Evolutionary conservation across 768 basidiomycete genomes (phyloP), one percentile per base, ranked within the genome.

Genomic region (Mycena vulgaris): DNA sequence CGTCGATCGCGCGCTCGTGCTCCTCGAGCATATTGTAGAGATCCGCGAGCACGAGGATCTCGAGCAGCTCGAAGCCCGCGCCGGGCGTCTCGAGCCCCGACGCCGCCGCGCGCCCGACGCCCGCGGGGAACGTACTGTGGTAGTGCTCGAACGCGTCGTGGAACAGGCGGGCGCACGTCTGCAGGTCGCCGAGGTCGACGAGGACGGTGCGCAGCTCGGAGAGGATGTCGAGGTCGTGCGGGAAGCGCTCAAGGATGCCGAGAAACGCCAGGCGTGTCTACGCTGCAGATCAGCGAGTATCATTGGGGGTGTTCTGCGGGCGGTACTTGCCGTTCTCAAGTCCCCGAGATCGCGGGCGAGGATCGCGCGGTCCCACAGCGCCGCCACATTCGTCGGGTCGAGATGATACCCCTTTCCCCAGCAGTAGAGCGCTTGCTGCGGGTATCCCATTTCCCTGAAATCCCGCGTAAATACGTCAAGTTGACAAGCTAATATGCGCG

Each of bases 371-470:
- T 98, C 96, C 95, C 95, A 98, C 19, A 95, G 86, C 5, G 94
- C 93, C 67, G 93, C 91, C 19, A 94, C 88, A 72, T 98, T 96
- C 10, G 87, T 85, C 1, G 94, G 93, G 76, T 97, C 92, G 27
- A 94, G 83, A 66, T 87, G 90, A 74, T 92, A 88, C 1, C 94
- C 89, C 77, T 98, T 97, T 0, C 92, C 86, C 77, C 94, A 95
- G 77, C 97, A 99, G 77, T 98, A 98, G 39, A 98, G 78, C 3
- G 95, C 95, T 79, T 98, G 96, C 67, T 96, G 93, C 51, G 89
- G 87, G 68, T 90, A 90, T 2, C 93, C 93, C 28, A 90, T 78
- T 17, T 90, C 89, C 72, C 95, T 91, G 69, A 0, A 57, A 35
- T 14, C 56, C 51, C 21, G 21, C 4, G 35, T 42, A 19, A 25